Evolutionary conservation across 2,329 filamentous ascomycete species (phyloP).

Genomic region (Penicillium nordicum): DNA sequence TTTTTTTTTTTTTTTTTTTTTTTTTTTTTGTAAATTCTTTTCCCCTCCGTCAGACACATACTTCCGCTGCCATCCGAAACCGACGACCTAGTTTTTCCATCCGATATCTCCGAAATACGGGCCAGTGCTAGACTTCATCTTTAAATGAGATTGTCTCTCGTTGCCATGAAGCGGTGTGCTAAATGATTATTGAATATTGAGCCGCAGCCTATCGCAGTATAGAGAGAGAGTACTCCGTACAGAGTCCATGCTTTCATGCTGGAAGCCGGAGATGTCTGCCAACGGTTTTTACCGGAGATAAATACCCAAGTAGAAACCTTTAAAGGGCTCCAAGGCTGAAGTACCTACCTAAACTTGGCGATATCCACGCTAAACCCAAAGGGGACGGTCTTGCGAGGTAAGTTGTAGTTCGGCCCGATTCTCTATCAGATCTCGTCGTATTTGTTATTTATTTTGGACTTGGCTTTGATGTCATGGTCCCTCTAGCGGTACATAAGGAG

Average conservation of each 20-base stretch:
- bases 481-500: background rate
- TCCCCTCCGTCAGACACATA: background rate
- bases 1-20: background rate
- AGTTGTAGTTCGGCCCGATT: slow-evolving; percentile 12
- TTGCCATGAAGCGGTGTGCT: background rate
- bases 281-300: slow-evolving; percentile 2
- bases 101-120: background rate
- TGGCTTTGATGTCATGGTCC: slow-evolving; percentile 8
- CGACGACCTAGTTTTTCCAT: background rate
- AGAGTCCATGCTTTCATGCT: background rate
- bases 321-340: background rate
- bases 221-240: no score
- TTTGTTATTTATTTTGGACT: background rate
- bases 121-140: background rate
- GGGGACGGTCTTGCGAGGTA: slow-evolving; percentile 27
- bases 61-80: slow-evolving; percentile 10
- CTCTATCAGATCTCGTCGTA: slow-evolving; percentile 10
- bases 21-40: background rate
- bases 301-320: background rate
- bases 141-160: background rate
- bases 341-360: background rate
- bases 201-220: background rate
- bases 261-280: background rate
- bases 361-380: slow-evolving; percentile 25
- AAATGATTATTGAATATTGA: background rate